Conservation (phyloP, 2,329 filamentous ascomycete genomes). For the Fusarium odoratissimum region DNA sequence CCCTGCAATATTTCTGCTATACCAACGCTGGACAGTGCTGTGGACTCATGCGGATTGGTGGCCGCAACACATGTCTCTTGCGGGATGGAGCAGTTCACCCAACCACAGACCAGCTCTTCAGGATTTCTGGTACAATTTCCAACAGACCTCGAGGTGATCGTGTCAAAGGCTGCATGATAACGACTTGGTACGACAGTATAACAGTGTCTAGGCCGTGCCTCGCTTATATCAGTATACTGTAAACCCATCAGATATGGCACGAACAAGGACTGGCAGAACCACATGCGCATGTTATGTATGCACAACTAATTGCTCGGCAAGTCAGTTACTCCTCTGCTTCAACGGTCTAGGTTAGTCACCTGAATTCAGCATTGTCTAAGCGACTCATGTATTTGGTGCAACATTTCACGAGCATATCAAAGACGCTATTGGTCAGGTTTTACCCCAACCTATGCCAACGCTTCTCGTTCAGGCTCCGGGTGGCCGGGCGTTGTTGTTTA, state of each 20-base stretch:
- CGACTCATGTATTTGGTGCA: slow-evolving; percentile 14
- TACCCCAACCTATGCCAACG: slow-evolving; percentile 19
- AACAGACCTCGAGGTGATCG: not conserved
- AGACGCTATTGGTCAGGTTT: slow-evolving; percentile 20
- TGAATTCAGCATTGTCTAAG: slow-evolving; percentile 29
- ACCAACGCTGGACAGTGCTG: slow-evolving; percentile 2
- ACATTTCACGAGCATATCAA: not conserved
- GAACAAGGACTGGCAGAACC: not conserved
- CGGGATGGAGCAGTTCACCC: not conserved
- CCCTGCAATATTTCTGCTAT: slow-evolving; percentile 7
- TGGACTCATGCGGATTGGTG: not conserved
- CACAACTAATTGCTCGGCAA: slow-evolving; percentile 6
- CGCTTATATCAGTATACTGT: slow-evolving; percentile 33
- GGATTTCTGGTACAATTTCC: not conserved
- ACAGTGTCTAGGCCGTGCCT: slow-evolving; percentile 26
- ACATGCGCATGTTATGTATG: not conserved
- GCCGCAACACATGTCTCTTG: not conserved
- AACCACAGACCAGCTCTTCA: not conserved
- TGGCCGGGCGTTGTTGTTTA: slow-evolving; percentile 19
- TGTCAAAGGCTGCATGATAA: slow-evolving; percentile 13
- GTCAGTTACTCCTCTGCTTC: slow-evolving; percentile 3
- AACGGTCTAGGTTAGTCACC: slow-evolving; percentile 16
- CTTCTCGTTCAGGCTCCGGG: slow-evolving; percentile 19
- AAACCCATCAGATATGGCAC: slow-evolving; percentile 30
- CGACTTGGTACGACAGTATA: slow-evolving; percentile 34